Conservation (phyloP, 2,329 filamentous ascomycete species). For the Metarhizium brunneum region DNA sequence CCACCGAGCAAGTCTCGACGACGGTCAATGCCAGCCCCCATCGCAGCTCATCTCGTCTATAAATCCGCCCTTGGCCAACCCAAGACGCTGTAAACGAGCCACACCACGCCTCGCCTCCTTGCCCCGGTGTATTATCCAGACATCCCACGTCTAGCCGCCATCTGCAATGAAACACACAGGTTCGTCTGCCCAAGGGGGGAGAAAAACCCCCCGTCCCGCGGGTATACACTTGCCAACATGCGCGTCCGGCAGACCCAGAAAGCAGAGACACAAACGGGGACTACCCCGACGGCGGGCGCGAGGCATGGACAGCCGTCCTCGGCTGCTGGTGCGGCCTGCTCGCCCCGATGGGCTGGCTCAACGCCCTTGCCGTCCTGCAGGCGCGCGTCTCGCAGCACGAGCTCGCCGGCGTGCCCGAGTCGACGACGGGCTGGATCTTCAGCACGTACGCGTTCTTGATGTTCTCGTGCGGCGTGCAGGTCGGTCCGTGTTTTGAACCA, state of each 20-base stretch:
- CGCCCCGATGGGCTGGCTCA: conserved; percentile 57
- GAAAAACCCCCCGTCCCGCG: background rate
- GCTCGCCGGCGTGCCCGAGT: conserved; percentile 45
- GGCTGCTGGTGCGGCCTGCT: conserved; percentile 59
- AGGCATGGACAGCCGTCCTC: conserved; percentile 63
- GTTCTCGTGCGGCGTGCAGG: conserved; percentile 62
- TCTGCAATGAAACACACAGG: too few relatives aligned
- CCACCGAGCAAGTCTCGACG: too few relatives aligned
- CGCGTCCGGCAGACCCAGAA: background rate
- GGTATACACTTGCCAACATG: background rate
- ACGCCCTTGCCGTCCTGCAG: conserved; percentile 57
- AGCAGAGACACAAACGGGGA: background rate
- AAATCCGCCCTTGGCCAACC: too few relatives aligned
- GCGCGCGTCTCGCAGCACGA: conserved; percentile 51
- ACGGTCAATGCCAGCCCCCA: too few relatives aligned
- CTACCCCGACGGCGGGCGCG: conserved; percentile 61
- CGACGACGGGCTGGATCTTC: conserved; percentile 64
- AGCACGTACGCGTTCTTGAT: conserved; percentile 60
- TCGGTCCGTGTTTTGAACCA: conserved; percentile 27
- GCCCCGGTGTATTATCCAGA: too few relatives aligned
- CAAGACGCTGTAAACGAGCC: too few relatives aligned
- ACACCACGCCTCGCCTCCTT: too few relatives aligned
- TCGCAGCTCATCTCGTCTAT: too few relatives aligned
- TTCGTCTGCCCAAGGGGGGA: too few relatives aligned
- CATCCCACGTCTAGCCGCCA: too few relatives aligned